Percentiles rank a stretch among this genome's conserved stretches.
phyloP scores from a whole-genome alignment of 164 flowering plant genomes.

The Platanus orientalis region DNA sequence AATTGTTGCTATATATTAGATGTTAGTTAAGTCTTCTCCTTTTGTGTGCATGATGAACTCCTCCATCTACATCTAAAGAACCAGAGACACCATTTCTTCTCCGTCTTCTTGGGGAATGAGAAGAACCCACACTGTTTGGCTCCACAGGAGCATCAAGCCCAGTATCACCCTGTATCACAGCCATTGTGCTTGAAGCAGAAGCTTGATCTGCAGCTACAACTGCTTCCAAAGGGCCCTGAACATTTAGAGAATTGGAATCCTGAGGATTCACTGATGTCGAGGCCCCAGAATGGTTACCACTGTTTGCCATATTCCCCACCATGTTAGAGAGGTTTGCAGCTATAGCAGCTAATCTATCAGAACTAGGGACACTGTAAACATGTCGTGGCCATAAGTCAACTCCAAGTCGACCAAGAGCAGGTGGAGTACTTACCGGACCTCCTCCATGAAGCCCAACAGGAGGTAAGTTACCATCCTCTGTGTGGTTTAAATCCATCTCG shows the following conservation, averaged over 20 bases:
- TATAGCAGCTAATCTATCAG: constrained; percentile 25
- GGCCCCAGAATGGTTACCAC: constrained; percentile 16
- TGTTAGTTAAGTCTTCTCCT: constrained; percentile 23
- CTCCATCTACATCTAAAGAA: constrained; percentile 27
- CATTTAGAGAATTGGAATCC: constrained; percentile 5
- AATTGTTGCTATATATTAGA: not conserved
- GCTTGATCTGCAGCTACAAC: constrained; percentile 22
- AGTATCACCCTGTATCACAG: constrained; percentile 28
- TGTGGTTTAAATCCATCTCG: constrained; percentile 5
- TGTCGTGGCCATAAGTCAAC: constrained; percentile 18
- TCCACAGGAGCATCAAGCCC: constrained; percentile 22
- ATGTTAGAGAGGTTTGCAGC: constrained; percentile 16
- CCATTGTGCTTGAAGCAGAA: constrained; percentile 35
- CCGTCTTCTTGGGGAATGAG: constrained; percentile 24
- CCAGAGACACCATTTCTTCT: constrained; percentile 22
- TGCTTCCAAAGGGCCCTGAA: constrained; percentile 13
- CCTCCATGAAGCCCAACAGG: constrained; percentile 14
- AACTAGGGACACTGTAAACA: constrained; percentile 10
- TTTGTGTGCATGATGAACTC: constrained; percentile 19
- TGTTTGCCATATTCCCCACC: constrained; percentile 14
- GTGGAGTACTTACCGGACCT: constrained; percentile 14
- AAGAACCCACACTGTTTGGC: constrained; percentile 24
- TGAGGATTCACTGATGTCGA: constrained; percentile 18
- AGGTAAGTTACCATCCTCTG: not conserved
- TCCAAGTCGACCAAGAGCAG: constrained; percentile 16